Evolutionary conservation across 23 red algal genomes (phyloP).

Genomic region (Gracilaria vermiculophylla): DNA sequence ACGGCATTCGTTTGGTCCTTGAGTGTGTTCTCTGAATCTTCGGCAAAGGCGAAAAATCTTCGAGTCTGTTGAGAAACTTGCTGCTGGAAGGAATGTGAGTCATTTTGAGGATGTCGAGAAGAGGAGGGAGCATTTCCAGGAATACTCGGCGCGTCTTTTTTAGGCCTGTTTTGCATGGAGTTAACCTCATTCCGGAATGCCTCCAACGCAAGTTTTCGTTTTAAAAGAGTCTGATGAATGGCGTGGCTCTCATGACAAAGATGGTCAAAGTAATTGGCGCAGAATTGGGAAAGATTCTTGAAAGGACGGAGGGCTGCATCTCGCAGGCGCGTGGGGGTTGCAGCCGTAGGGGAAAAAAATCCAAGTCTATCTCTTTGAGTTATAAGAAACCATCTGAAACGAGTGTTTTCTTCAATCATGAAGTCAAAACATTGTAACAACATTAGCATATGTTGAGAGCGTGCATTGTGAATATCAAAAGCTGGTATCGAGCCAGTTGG

Average conservation of each 20-base stretch:
- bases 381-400: background rate
- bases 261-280: slow-evolving; percentile 21
- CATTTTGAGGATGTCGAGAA: background rate
- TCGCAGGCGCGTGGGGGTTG: background rate
- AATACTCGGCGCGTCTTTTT: background rate
- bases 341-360: background rate
- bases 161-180: background rate
- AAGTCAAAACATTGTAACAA: slow-evolving; percentile 1
- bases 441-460: background rate
- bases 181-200: background rate
- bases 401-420: background rate
- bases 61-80: background rate
- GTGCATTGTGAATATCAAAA: background rate
- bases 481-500: background rate
- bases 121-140: background rate
- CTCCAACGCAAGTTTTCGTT: background rate
- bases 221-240: background rate
- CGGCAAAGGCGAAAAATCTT: background rate
- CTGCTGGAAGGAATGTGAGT: background rate
- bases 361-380: background rate
- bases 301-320: background rate
- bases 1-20: background rate
- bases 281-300: slow-evolving; percentile 10
- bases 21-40: background rate
- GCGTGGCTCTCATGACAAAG: background rate